Evolutionary conservation across 306 rosid species (phyloP).

Genomic region (Benincasa hispida): DNA sequence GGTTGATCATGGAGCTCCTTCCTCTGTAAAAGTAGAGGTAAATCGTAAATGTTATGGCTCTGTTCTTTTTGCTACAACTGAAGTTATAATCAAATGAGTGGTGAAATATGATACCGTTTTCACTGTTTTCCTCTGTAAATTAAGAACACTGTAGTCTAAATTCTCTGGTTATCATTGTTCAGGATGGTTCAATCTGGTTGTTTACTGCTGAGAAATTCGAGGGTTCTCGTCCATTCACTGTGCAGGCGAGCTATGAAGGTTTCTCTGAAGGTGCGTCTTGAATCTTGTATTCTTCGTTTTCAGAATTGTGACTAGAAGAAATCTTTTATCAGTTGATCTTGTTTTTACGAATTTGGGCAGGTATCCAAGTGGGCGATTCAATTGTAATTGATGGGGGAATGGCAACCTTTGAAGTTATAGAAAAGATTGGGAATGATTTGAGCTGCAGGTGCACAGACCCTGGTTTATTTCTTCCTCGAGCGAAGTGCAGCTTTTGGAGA

Average conservation of each 20-base stretch:
- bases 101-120: neutral
- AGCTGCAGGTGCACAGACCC: constrained; percentile 68
- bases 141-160: neutral
- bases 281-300: neutral
- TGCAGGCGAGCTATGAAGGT: constrained; percentile 54
- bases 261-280: constrained; percentile 50
- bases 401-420: constrained; percentile 65
- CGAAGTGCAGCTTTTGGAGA: constrained; percentile 83
- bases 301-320: neutral
- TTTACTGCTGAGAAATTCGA: constrained; percentile 54
- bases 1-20: constrained; percentile 80
- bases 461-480: constrained; percentile 72
- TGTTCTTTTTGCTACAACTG: neutral
- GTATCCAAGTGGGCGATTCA: constrained; percentile 63
- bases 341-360: constrained; percentile 18
- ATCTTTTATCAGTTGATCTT: neutral
- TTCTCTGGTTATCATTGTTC: constrained; percentile 11
- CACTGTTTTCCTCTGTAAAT: neutral
- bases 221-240: constrained; percentile 66
- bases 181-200: constrained; percentile 72
- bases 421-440: constrained; percentile 53
- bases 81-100: neutral
- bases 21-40: constrained; percentile 80
- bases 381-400: constrained; percentile 85
- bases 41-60: neutral